These are phyloP conservation scores for Cyclostephanos tholiformis DNA, from an alignment of 108 stramenopile species.

Conservation along the genomic window DNA sequence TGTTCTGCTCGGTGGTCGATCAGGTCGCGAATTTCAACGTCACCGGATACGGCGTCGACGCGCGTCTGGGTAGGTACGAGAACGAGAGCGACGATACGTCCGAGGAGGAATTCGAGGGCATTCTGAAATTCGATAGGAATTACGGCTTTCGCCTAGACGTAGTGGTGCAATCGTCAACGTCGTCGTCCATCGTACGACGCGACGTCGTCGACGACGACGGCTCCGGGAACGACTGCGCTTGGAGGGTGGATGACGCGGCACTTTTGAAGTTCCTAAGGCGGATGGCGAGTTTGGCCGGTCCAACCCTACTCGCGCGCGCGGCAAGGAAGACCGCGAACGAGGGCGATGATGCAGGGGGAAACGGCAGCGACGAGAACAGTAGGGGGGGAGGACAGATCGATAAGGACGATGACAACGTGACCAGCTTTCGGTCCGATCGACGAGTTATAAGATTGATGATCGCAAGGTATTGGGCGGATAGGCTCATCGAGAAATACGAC, in stretches of 20 bases:
- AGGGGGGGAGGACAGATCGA: slow-evolving; percentile 18
- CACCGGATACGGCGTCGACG: slow-evolving; percentile 76
- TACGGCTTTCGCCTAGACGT: slow-evolving; percentile 73
- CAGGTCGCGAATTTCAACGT: slow-evolving; percentile 78
- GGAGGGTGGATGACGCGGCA: slow-evolving; percentile 37
- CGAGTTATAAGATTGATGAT: slow-evolving; percentile 80
- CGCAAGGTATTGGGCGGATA: slow-evolving; percentile 83
- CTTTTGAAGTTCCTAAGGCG: slow-evolving; percentile 49
- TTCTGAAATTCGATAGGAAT: slow-evolving; percentile 59
- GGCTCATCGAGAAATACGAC: slow-evolving; percentile 56
- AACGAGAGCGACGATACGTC: slow-evolving; percentile 20
- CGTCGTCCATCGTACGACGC: background rate
- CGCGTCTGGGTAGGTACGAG: slow-evolving; percentile 31
- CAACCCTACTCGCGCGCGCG: slow-evolving; percentile 69
- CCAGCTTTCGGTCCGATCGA: slow-evolving; percentile 84
- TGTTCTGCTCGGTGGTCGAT: slow-evolving; percentile 76
- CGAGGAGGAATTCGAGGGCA: slow-evolving; percentile 68
- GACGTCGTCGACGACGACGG: background rate
- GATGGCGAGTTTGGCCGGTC: slow-evolving; percentile 65
- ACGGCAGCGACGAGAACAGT: slow-evolving; percentile 30
- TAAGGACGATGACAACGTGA: slow-evolving; percentile 19
- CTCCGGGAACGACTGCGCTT: slow-evolving; percentile 23
- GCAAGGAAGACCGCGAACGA: slow-evolving; percentile 16
- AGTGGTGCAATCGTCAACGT: slow-evolving; percentile 3
- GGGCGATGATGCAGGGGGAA: slow-evolving; percentile 29